Base-by-base conservation (phyloP, 2,329 filamentous ascomycete species). In the Triangularia verruculosa region DNA sequence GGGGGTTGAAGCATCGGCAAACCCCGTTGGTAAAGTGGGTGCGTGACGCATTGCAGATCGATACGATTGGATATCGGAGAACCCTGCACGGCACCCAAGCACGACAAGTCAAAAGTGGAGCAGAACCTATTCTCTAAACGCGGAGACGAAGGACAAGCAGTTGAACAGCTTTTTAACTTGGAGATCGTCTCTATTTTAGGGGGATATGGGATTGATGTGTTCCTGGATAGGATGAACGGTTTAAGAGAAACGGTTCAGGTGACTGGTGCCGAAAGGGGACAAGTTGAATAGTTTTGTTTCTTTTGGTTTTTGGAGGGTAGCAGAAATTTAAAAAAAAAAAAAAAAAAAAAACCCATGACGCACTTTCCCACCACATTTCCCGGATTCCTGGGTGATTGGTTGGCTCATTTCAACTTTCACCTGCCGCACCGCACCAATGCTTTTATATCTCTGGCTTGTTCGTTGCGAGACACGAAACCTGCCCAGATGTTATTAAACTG, bases 11-110 rank as follows among this genome's bases (percentile, higher is more conserved):
- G 17, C 32, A 43, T 58, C 32, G 32, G 56, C 24, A 27, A 58
- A 34, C 17, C 28, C 55, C 5, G 5, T 17, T 47, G 39, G 39
- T 4, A 47, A 9, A 47, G n/a, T 32, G 30, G 39, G 30, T 17
- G n/a, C 17, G 39, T 34, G 28, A 34, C 39, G 55, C 34, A 34
- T 22, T 57, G 55, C 17, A 43, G 56, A 58, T 58, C 22, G 56
- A 58, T 28, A 47, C 43, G 56, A 58, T 58, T 43, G 56, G 39
- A 17, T 58, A 47, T 47, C 39, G 15, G 13, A 9, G 6, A 58
- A 3, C 56, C 56, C 17, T 58, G 56, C 32, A 58, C 17, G 39
- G 39, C 39, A 4, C 5, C 5, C 7, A 47, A 47, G 39, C n/a
- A 47, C n/a, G n/a, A 39, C 39, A 47, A 47, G n/a, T 20, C 39